Evolutionary conservation across 2,329 filamentous ascomycete species (phyloP).

Genomic region (Colletotrichum sp.): DNA sequence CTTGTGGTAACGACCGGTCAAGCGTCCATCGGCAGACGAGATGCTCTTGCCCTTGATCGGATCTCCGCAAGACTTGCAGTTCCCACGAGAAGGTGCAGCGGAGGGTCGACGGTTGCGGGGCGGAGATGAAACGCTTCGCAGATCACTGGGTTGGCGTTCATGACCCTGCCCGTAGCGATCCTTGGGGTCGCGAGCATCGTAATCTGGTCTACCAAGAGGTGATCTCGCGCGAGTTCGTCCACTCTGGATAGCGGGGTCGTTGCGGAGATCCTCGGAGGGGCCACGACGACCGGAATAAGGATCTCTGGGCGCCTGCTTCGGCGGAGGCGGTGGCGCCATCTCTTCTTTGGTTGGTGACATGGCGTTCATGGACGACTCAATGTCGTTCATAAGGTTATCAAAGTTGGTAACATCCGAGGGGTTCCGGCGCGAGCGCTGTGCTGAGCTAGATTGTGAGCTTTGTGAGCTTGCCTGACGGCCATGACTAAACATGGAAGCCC

Average conservation of each 20-base stretch:
- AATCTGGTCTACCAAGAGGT: conserved; percentile 27
- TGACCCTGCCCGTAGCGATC: conserved; percentile 7
- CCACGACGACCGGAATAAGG: conserved; percentile 6
- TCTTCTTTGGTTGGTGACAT: conserved; percentile 34
- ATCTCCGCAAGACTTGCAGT: conserved; percentile 82
- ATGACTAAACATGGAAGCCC: conserved; percentile 64
- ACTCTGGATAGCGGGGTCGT: conserved; percentile 35
- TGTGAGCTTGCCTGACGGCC: conserved; percentile 65
- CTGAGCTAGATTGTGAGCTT: conserved; percentile 63
- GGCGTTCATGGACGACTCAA: conserved; percentile 56
- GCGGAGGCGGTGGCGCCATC: conserved; percentile 23
- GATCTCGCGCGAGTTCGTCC: conserved; percentile 23
- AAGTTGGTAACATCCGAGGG: conserved; percentile 51
- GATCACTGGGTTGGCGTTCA: conserved; percentile 8
- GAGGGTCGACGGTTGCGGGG: conserved; percentile 26
- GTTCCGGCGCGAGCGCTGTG: conserved; percentile 40
- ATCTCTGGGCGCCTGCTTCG: conserved; percentile 23
- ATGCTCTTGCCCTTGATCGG: conserved; percentile 89
- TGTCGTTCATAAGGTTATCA: conserved; percentile 59
- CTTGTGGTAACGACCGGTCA: conserved; percentile 95
- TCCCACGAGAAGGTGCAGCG: conserved; percentile 62
- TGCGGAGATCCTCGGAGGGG: conserved; percentile 28
- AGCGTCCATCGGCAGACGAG: conserved; percentile 87
- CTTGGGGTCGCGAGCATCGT: conserved; percentile 16
- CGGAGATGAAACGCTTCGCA: conserved; percentile 23